Base-by-base conservation (phyloP, 163 green algal species). In the Chlamydomonas reinhardtii region DNA sequence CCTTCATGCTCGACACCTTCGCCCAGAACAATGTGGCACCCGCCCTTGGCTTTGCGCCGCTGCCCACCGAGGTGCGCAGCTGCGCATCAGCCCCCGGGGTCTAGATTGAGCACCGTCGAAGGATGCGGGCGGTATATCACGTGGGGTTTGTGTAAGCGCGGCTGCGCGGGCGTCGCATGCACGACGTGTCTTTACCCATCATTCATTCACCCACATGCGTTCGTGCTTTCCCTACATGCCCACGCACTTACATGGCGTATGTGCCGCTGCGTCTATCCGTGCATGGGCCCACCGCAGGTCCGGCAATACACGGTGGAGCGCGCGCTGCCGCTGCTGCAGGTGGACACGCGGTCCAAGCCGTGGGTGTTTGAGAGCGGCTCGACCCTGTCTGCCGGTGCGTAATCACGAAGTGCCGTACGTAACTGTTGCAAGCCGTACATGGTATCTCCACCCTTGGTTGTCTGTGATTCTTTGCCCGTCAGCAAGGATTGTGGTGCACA, bases 281-380 rank as follows among this genome's bases (percentile, higher is more conserved):
- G n/a, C n/a, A n/a, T n/a, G n/a, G 22, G 9, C 59, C 59, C 59
- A 4, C n/a, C 19, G 11, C 35, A 71, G 32, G 31, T 82, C 3
- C 74, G 62, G 31, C 52, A 74, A 19, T 89, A 89, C 76, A 12
- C 75, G 2, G 37, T 35, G 59, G 54, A 85, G 37, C 75, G 76
- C 19, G 84, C 73, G 56, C n/a, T 89, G 56, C 84, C 84, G 56
- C 76, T 89, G 75, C 75, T 89, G 69, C 68, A 74, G n/a, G 71
- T 84, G 27, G 84, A 85, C 68, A 54, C 84, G 25, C 65, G 73
- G 2, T 62, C 37, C 8, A 71, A 76, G 59, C n/a, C 56, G 39
- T 85, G 84, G 76, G 72, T 69, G 29, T 85, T 81, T 4, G 84
- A 85, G 43, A 66, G 29, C 56, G 66, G 78, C 48, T 66, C 61